Base-by-base conservation (phyloP, 345 rosid species). In the Hirschfeldia incana region DNA sequence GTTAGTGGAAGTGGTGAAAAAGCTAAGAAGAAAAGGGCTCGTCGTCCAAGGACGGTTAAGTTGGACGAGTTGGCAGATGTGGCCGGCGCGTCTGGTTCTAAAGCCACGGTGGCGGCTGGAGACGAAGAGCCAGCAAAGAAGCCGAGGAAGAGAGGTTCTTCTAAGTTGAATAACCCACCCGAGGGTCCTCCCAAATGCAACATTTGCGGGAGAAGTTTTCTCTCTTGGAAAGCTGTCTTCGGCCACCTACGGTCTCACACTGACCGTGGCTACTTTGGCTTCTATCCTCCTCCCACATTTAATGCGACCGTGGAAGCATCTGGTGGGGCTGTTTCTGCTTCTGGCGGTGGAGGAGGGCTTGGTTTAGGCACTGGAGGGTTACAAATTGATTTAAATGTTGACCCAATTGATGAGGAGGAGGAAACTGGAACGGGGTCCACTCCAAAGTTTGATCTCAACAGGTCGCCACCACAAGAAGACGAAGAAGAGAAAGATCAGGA, bases 401-500 rank as follows among this genome's bases (percentile, higher is more conserved):
- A 10, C 10, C 70, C 30, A 8, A 0, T 62, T 12, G 69, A 46
- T 12, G 6, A 62, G 0, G 65, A 68, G 5, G 80, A 63, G 17
- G 30, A 5, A 3, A 5, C 0, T 10, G 62, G 16, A 5, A 1
- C 69, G 9, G 32, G 8, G 1, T 0, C 36, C 0, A 6, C n/a
- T 6, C 32, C 9, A 0, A 62, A 49, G 39, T 49, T 77, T n/a
- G 80, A 69, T 77, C 75, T 77, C 4, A 77, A 76, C 5, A 76
- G 30, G 30, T 69, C 70, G 1, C 78, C 78, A 11, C 64, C 69
- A 0, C 37, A 36, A 5, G 55, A 76, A 0, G 75, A 33, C 1
- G 80, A 33, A 0, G 69, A 32, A 1, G 12, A 33, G 12, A 7
- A 26, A 1, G 17, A 49, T 21, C 21, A 21, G 1, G 55, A 61